These are phyloP conservation scores for Adansonia digitata DNA, from an alignment of 345 rosid species.

Conservation along the genomic window DNA sequence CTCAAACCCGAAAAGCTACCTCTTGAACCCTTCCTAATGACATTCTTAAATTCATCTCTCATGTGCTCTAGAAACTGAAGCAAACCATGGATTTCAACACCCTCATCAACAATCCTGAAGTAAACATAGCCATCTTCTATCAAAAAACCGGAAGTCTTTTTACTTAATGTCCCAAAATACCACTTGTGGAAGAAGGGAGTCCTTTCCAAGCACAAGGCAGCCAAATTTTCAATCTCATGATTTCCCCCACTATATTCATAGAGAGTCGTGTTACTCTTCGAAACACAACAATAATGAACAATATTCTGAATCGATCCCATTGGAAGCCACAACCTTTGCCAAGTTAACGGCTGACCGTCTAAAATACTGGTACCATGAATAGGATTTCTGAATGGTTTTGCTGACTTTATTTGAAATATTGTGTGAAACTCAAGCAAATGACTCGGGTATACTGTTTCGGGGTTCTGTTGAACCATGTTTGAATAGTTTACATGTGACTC, in stretches of 20 bases:
- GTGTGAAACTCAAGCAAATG: background rate
- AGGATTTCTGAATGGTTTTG: background rate
- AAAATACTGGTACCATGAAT: background rate
- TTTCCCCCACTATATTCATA: constrained; percentile 57
- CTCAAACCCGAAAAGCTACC: constrained; percentile 65
- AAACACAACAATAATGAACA: constrained; percentile 69
- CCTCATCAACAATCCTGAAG: constrained; percentile 61
- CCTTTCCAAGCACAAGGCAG: constrained; percentile 55
- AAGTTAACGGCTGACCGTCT: background rate
- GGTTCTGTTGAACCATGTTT: background rate
- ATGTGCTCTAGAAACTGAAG: constrained; percentile 60
- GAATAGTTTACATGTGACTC: background rate
- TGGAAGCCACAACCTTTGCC: background rate
- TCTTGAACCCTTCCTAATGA: constrained; percentile 42
- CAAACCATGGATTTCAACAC: constrained; percentile 40
- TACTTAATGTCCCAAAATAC: constrained; percentile 66
- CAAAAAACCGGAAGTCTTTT: constrained; percentile 58
- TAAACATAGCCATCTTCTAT: constrained; percentile 62
- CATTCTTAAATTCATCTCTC: constrained; percentile 68
- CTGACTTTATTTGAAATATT: background rate
- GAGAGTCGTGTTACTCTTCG: constrained; percentile 43
- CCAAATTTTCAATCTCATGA: constrained; percentile 47
- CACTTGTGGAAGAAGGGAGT: constrained; percentile 66
- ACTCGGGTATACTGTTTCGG: background rate
- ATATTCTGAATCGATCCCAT: constrained; percentile 63